Percentiles rank a stretch among this genome's conserved stretches.
phyloP scores from a whole-genome alignment of 179 eudicot genomes.

The Vitellaria paradoxa region DNA sequence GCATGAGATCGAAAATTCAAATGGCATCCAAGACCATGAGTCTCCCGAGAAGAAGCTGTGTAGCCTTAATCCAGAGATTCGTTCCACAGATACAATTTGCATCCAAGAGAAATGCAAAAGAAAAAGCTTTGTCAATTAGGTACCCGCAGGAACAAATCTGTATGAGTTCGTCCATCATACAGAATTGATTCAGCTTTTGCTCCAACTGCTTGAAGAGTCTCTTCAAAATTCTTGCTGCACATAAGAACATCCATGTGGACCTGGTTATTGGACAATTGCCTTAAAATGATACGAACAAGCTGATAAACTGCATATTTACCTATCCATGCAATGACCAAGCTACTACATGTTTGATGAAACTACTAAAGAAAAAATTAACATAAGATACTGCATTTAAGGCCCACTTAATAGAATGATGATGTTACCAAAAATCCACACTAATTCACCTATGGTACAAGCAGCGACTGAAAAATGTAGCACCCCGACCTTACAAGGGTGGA shows the following conservation, averaged over 20 bases:
- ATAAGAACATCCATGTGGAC: neutral
- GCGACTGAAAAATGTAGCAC: neutral
- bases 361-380: neutral
- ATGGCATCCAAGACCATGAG: neutral
- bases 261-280: neutral
- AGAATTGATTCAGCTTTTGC: constrained; percentile 65
- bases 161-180: constrained; percentile 89
- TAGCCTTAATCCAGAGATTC: neutral
- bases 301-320: neutral
- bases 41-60: neutral
- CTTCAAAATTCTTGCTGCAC: constrained; percentile 70
- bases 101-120: neutral
- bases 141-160: constrained; percentile 93
- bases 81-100: neutral
- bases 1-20: neutral
- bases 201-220: constrained; percentile 68
- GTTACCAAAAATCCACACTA: neutral
- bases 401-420: neutral
- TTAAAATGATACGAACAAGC: too few species aligned
- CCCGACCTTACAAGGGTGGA: too few species aligned
- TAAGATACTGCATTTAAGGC: neutral
- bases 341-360: neutral
- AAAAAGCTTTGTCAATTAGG: neutral
- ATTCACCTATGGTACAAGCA: neutral
- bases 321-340: neutral